Conservation (phyloP, 2,329 filamentous ascomycete species). For the Cyphellophora attinorum region DNA sequence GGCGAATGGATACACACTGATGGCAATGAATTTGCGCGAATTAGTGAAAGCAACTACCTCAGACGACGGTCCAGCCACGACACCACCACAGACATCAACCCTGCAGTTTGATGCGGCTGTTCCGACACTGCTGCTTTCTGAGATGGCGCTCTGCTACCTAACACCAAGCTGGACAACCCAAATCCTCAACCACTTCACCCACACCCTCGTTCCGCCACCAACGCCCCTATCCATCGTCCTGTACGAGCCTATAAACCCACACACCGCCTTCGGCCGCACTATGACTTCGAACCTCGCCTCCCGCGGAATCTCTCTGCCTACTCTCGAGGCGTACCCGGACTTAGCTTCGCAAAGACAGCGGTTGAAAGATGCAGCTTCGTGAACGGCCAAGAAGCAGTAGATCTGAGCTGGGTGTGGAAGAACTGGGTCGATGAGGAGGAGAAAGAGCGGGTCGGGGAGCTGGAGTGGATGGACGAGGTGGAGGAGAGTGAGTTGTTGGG, state of each 20-base stretch:
- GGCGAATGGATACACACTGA: slow-evolving; percentile 21
- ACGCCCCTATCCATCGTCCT: slow-evolving; percentile 56
- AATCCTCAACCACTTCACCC: slow-evolving; percentile 58
- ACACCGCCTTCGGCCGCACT: slow-evolving; percentile 78
- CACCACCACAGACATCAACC: slow-evolving; percentile 5
- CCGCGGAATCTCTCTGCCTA: slow-evolving; percentile 75
- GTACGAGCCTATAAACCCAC: slow-evolving; percentile 80
- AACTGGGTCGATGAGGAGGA: slow-evolving; percentile 62
- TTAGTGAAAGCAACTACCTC: slow-evolving; percentile 58
- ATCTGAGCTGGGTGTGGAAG: slow-evolving; percentile 64
- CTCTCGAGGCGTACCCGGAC: slow-evolving; percentile 62
- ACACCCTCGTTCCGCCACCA: slow-evolving; percentile 31
- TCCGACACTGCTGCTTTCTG: slow-evolving; percentile 80
- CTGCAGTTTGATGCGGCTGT: slow-evolving; percentile 42
- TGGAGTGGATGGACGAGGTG: slow-evolving; percentile 89
- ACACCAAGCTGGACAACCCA: slow-evolving; percentile 52
- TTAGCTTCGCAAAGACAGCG: slow-evolving; percentile 59
- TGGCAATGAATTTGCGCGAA: slow-evolving; percentile 21
- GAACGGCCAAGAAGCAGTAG: slow-evolving; percentile 28
- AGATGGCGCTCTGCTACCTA: slow-evolving; percentile 92
- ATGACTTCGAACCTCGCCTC: slow-evolving; percentile 86
- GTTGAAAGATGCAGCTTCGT: slow-evolving; percentile 58
- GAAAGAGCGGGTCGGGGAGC: slow-evolving; percentile 64
- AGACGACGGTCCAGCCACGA: slow-evolving; percentile 42
- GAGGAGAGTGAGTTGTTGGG: slow-evolving; percentile 88